Percentiles rank a stretch among this genome's conserved stretches.
These are phyloP conservation scores for Dictyostelium capitatum DNA, from an alignment of 78 protist species.

Conservation along the genomic window DNA sequence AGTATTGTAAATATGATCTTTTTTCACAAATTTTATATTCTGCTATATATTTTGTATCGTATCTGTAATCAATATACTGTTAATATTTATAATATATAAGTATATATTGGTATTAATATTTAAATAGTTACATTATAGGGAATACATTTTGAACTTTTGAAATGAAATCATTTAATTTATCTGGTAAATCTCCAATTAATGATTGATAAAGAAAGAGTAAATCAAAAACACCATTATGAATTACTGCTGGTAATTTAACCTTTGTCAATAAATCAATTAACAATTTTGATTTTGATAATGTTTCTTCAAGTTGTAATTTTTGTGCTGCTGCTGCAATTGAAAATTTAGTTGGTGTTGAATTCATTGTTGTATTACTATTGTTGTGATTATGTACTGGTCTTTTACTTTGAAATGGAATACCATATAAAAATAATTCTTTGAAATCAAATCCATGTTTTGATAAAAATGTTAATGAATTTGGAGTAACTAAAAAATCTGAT, in stretches of 20 bases:
- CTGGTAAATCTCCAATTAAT: constrained; percentile 52
- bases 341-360: not conserved
- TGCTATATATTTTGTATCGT: constrained; percentile 69
- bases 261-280: constrained; percentile 1
- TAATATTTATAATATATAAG: too few species aligned
- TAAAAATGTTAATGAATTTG: constrained; percentile 31
- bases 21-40: constrained; percentile 45
- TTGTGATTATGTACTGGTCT: not conserved
- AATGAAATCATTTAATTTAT: constrained; percentile 39
- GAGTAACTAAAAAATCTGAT: constrained; percentile 33
- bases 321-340: not conserved
- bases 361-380: constrained; percentile 3
- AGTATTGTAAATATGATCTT: constrained; percentile 52
- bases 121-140: constrained; percentile 50
- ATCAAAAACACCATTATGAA: constrained; percentile 66
- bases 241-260: not conserved
- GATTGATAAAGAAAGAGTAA: constrained; percentile 35
- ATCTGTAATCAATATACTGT: not conserved
- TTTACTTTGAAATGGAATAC: constrained; percentile 35
- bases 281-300: not conserved
- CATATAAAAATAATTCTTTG: constrained; percentile 42
- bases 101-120: not conserved
- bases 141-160: constrained; percentile 14
- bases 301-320: not conserved
- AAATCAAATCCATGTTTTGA: constrained; percentile 71